Evolutionary conservation across 2,329 filamentous ascomycete genomes (phyloP).

Genomic region (Anisogramma anomala): DNA sequence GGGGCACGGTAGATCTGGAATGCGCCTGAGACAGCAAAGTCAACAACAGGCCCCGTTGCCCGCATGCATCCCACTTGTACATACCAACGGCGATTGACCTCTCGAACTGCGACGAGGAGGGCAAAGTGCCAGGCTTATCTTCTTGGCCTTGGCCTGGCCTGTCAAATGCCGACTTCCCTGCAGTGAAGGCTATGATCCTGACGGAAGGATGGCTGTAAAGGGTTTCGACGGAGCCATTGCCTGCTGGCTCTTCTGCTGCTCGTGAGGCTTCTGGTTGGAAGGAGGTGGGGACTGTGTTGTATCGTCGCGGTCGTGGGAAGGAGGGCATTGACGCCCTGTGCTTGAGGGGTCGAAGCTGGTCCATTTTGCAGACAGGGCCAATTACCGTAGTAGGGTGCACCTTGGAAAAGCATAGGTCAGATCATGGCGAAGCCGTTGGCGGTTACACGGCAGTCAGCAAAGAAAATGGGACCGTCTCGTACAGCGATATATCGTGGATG

Average conservation of each 20-base stretch:
- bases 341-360: conserved; percentile 5
- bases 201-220: conserved; percentile 63
- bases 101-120: conserved; percentile 67
- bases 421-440: conserved; percentile 4
- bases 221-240: conserved; percentile 45
- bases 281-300: conserved; percentile 19
- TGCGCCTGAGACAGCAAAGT: conserved; percentile 22
- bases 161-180: conserved; percentile 20
- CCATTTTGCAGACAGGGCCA: conserved; percentile 7
- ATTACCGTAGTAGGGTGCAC: not conserved
- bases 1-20: conserved; percentile 78
- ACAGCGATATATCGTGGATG: not conserved
- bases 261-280: conserved; percentile 27
- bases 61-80: conserved; percentile 16
- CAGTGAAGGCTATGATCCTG: conserved; percentile 51
- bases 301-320: conserved; percentile 19
- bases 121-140: conserved; percentile 49
- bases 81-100: conserved; percentile 68
- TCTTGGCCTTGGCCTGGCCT: conserved; percentile 24
- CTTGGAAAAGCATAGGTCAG: not conserved
- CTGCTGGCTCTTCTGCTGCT: conserved; percentile 17
- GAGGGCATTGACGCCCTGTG: conserved; percentile 6
- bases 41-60: not conserved
- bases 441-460: conserved; percentile 5
- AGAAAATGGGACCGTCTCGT: not conserved